phyloP scores from a whole-genome alignment of 495 filamentous ascomycete species.

The Podospora tetraspora region DNA sequence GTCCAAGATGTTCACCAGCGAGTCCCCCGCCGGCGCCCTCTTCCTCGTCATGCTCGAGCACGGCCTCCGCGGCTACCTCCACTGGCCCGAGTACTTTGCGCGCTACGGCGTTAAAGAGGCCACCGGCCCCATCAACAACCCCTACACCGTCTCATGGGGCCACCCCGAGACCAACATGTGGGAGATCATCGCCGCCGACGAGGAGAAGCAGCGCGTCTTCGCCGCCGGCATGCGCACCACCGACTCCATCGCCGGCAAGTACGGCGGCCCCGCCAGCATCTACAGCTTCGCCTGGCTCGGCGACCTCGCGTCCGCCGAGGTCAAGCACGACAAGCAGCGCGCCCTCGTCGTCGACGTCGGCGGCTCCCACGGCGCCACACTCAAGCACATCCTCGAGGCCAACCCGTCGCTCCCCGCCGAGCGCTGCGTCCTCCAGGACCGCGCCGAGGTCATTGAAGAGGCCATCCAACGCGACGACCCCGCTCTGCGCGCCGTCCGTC shows the following conservation, averaged over 20 bases:
- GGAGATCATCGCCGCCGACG: conserved; percentile 15
- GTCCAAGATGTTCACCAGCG: conserved; percentile 17
- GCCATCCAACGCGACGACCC: conserved; percentile 13
- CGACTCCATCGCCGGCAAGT: conserved; percentile 11
- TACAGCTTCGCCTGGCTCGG: conserved; percentile 17
- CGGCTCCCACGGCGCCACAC: conserved; percentile 38
- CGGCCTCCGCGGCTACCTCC: conserved; percentile 14
- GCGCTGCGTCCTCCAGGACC: conserved; percentile 39
- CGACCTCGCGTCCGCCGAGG: conserved; percentile 8
- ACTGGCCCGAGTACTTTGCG: conserved; percentile 18
- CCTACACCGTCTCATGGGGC: conserved; percentile 15
- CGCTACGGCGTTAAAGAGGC: conserved; percentile 13
- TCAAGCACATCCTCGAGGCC: conserved; percentile 28
- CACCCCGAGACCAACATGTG: conserved; percentile 13
- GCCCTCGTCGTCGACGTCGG: conserved; percentile 42
- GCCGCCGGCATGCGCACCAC: conserved; percentile 11
- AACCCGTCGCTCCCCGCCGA: conserved; percentile 27
- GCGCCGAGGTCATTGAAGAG: conserved; percentile 31
- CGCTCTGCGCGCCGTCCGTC: conserved; percentile 20
- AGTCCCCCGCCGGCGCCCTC: conserved; percentile 13
- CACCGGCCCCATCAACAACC: conserved; percentile 9
- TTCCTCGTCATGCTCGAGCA: conserved; percentile 16
- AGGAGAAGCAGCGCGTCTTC: conserved; percentile 8
- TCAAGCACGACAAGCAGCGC: background rate
- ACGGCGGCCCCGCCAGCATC: conserved; percentile 11